phyloP scores from a whole-genome alignment of 2,329 filamentous ascomycete genomes.

The Xylaria sp. region DNA sequence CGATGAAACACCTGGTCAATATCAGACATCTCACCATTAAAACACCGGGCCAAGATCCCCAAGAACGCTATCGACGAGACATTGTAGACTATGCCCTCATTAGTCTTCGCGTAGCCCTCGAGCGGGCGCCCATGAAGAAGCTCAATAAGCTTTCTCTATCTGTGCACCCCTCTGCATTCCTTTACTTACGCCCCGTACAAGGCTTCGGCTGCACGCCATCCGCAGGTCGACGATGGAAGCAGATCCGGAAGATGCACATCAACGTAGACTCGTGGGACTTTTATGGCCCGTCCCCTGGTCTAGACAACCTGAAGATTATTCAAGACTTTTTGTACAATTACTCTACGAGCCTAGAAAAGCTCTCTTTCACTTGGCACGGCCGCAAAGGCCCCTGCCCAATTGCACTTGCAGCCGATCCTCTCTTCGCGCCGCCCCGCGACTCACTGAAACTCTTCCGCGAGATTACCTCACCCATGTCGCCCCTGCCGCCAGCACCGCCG shows the following conservation, averaged over 20 bases:
- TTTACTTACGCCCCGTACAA: slow-evolving; percentile 79
- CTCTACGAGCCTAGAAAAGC: slow-evolving; percentile 71
- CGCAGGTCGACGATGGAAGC: slow-evolving; percentile 77
- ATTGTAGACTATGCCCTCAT: slow-evolving; percentile 91
- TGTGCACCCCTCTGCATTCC: slow-evolving; percentile 79
- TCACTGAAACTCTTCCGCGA: slow-evolving; percentile 71
- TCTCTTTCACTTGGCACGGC: slow-evolving; percentile 83
- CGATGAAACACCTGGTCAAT: slow-evolving; percentile 74
- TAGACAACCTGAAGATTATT: slow-evolving; percentile 80
- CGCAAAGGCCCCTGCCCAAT: slow-evolving; percentile 78
- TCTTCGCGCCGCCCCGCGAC: slow-evolving; percentile 68
- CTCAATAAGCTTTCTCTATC: slow-evolving; percentile 78
- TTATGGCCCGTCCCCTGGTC: slow-evolving; percentile 66
- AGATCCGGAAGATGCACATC: slow-evolving; percentile 79
- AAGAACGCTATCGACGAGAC: slow-evolving; percentile 77
- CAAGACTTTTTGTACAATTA: slow-evolving; percentile 83
- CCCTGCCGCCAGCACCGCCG: slow-evolving; percentile 63
- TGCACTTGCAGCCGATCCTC: slow-evolving; percentile 74
- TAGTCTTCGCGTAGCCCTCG: slow-evolving; percentile 84
- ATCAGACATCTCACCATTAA: slow-evolving; percentile 80
- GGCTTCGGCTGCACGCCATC: slow-evolving; percentile 81
- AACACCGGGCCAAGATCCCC: slow-evolving; percentile 76
- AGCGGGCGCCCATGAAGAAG: slow-evolving; percentile 73
- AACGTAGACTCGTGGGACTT: slow-evolving; percentile 78
- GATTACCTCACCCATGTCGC: slow-evolving; percentile 73